Percentiles rank a stretch among this genome's conserved stretches.
These are phyloP conservation scores for Daedaleopsis nitida DNA, from an alignment of 768 basidiomycete genomes.

Conservation along the genomic window DNA sequence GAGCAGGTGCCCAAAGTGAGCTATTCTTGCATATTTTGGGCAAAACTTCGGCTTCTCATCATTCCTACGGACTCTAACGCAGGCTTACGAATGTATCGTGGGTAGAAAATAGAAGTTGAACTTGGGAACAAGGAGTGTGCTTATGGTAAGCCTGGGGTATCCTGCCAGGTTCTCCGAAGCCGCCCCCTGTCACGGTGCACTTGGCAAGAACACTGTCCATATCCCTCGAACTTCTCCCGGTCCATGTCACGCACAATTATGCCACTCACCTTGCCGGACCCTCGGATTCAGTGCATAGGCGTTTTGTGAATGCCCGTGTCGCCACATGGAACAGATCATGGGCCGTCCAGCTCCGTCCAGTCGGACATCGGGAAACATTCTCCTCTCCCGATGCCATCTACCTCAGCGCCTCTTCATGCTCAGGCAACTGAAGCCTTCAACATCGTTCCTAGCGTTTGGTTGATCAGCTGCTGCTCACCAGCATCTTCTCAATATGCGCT, in stretches of 20 bases:
- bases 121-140: conserved; percentile 16
- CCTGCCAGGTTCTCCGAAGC: not conserved
- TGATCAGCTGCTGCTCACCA: conserved; percentile 14
- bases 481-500: conserved; percentile 8
- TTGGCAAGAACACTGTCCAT: not conserved
- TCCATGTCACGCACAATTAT: not conserved
- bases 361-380: conserved; percentile 7
- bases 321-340: conserved; percentile 6
- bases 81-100: not conserved
- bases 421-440: not conserved
- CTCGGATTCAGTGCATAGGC: not conserved
- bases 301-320: not conserved
- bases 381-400: conserved; percentile 14
- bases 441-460: conserved; percentile 15
- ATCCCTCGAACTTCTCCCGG: conserved; percentile 14
- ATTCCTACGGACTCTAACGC: conserved; percentile 6
- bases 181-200: conserved; percentile 8
- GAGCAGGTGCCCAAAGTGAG: conserved; percentile 14
- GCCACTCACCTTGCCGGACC: conserved; percentile 5
- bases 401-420: conserved; percentile 4
- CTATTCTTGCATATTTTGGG: conserved; percentile 12
- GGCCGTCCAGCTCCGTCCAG: not conserved
- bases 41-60: conserved; percentile 13
- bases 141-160: conserved; percentile 2
- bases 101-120: not conserved